A percentile compares a stretch with the other conserved stretches of the same genome.
These are phyloP conservation scores for Coemansia biformis DNA, from an alignment of 192 early-diverging fungal genomes.

Conservation along the genomic window DNA sequence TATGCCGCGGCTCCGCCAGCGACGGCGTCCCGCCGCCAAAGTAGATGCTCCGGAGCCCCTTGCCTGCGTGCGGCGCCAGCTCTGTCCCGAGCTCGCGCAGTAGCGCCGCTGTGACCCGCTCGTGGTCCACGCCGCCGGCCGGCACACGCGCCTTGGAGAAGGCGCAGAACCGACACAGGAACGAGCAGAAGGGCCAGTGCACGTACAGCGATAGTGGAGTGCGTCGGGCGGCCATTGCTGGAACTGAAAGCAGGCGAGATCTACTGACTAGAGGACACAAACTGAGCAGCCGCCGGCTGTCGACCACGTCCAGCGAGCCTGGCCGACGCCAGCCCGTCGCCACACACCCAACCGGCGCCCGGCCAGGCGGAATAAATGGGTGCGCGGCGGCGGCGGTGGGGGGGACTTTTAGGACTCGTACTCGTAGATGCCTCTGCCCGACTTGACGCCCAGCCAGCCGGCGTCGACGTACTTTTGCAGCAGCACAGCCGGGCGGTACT, in stretches of 20 bases:
- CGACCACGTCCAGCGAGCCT: too few species aligned
- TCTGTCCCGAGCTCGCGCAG: conserved; percentile 20
- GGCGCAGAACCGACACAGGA: conserved; percentile 53
- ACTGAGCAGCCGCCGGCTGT: too few species aligned
- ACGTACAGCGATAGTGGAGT: conserved; percentile 50
- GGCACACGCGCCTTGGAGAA: conserved; percentile 47
- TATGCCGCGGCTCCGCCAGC: conserved; percentile 33
- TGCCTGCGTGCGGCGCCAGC: conserved; percentile 17
- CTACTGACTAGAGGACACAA: too few species aligned
- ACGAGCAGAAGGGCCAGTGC: conserved; percentile 57
- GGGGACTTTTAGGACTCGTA: conserved; percentile 56
- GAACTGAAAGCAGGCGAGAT: too few species aligned
- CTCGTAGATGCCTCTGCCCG: conserved; percentile 82
- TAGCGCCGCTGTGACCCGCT: conserved; percentile 19
- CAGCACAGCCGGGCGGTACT: conserved; percentile 90
- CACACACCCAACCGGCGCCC: too few species aligned
- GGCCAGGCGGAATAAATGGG: too few species aligned
- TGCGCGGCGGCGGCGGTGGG: too few species aligned
- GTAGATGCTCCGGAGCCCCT: conserved; percentile 35
- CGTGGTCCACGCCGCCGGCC: conserved; percentile 15
- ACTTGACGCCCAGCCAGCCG: conserved; percentile 92
- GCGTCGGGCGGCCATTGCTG: background rate
- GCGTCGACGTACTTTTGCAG: conserved; percentile 94
- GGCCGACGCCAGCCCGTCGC: too few species aligned
- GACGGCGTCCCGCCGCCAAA: conserved; percentile 59